Evolutionary conservation across 257 asterid genomes (phyloP).

Genomic region (Capsicum chinense): DNA sequence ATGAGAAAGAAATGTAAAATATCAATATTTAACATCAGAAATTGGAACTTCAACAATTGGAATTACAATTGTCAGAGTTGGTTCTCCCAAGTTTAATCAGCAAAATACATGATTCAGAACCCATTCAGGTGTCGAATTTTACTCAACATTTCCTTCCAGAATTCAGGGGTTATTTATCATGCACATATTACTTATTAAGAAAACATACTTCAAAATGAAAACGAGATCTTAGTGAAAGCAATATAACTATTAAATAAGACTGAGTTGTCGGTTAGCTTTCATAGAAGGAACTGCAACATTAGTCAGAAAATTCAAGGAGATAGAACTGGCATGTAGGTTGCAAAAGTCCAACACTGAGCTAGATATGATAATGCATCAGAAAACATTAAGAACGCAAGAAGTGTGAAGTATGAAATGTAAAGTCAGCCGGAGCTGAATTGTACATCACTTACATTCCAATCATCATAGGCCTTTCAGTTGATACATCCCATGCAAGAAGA

Average conservation of each 20-base stretch:
- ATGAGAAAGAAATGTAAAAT: constrained; percentile 31
- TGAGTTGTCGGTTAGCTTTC: neutral
- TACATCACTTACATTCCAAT: constrained; percentile 86
- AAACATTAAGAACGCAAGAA: neutral
- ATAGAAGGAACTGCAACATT: constrained; percentile 3
- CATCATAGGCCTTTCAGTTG: constrained; percentile 98
- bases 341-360: constrained; percentile 30
- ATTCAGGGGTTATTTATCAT: neutral
- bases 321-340: neutral
- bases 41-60: constrained; percentile 26
- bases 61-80: constrained; percentile 10
- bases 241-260: constrained; percentile 29
- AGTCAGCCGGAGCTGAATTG: constrained; percentile 27
- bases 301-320: constrained; percentile 20
- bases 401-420: constrained; percentile 1
- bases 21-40: constrained; percentile 4
- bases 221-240: constrained; percentile 15
- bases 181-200: neutral
- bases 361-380: constrained; percentile 22
- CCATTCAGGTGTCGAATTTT: neutral
- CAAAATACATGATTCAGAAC: constrained; percentile 19
- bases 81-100: constrained; percentile 9
- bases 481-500: constrained; percentile 99
- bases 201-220: constrained; percentile 22
- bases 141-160: neutral